Evolutionary conservation across 2,329 filamentous ascomycete species (phyloP), one percentile per base, ranked within the genome.

Genomic region (Venturia nashicola): DNA sequence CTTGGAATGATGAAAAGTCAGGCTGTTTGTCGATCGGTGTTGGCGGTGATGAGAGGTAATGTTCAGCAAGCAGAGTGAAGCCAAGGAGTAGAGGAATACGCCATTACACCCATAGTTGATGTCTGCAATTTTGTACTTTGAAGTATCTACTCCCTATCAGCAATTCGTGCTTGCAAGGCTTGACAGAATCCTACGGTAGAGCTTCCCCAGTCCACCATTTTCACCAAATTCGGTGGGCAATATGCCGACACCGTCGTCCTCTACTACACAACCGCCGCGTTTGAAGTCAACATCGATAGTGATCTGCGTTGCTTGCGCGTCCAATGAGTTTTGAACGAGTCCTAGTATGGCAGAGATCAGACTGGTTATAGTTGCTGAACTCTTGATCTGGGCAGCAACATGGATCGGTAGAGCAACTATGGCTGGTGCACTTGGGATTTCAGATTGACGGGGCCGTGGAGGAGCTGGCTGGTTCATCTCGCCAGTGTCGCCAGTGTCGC

Each of bases 241-340:
- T 57, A 99, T 95, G 0, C 94, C 94, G 18, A 78, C 64, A 1
- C 94, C 94, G 75, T 97, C 83, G 72, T 99, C 94, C 70, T 96
- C 89, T 5, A 97, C 82, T 0, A 81, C 80, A 73, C 92, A 96
- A 68, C 83, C 85, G 5, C 91, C 93, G 32, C 87, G 85, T 62
- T 76, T 74, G 71, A 90, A 91, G 75, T 97, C 89, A 27, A 96
- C 78, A 0, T 80, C 82, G 63, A 96, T 78, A 62, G 83, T 83
- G 66, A 97, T 76, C 64, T 81, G 88, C 42, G 79, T 81, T 18
- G 92, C 87, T 57, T 78, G 77, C 4, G 91, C 90, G 77, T 99
- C 94, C 14, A 99, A 79, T 0, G 91, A 85, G 73, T 99, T 99
- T 72, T 88, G 85, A 34, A 95, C 69, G 11, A 97, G 80, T 57